phyloP scores from a whole-genome alignment of 2,329 filamentous ascomycete genomes.

The Colletotrichum agaves region DNA sequence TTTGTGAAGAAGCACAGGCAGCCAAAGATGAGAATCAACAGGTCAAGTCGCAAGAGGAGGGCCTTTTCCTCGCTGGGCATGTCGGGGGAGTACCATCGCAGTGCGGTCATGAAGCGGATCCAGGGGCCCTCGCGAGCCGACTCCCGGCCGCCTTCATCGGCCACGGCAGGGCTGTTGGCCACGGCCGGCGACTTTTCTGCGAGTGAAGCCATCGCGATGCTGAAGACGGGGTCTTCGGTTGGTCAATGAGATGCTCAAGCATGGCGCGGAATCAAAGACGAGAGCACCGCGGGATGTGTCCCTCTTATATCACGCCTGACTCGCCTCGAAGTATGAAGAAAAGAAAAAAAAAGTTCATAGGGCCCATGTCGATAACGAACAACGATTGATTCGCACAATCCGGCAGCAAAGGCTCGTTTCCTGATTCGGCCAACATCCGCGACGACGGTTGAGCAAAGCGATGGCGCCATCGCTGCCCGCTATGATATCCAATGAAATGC shows the following conservation, averaged over 20 bases:
- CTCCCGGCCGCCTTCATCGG: background rate
- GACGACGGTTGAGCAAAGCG: conserved; percentile 20
- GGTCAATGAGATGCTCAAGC: background rate
- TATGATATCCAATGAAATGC: conserved; percentile 23
- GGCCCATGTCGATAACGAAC: background rate
- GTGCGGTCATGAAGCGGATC: conserved; percentile 43
- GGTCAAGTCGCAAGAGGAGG: conserved; percentile 50
- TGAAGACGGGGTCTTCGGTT: background rate
- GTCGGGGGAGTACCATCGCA: conserved; percentile 48
- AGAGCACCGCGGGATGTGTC: background rate
- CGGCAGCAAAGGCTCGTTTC: background rate
- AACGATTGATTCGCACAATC: background rate
- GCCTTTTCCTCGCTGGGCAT: conserved; percentile 47
- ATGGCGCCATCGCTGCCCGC: conserved; percentile 35
- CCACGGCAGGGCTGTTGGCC: conserved; percentile 2
- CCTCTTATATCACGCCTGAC: conserved; percentile 15
- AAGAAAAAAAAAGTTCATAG: background rate
- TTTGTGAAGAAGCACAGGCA: conserved; percentile 54
- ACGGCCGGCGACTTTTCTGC: conserved; percentile 25
- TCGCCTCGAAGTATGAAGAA: background rate
- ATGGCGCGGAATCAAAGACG: background rate
- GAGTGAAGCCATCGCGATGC: conserved; percentile 8
- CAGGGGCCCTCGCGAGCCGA: conserved; percentile 35
- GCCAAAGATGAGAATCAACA: conserved; percentile 51
- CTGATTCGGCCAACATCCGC: conserved; percentile 22